Base-by-base conservation (phyloP, 2,329 filamentous ascomycete genomes). In the Pseudopithomyces chartarum region DNA sequence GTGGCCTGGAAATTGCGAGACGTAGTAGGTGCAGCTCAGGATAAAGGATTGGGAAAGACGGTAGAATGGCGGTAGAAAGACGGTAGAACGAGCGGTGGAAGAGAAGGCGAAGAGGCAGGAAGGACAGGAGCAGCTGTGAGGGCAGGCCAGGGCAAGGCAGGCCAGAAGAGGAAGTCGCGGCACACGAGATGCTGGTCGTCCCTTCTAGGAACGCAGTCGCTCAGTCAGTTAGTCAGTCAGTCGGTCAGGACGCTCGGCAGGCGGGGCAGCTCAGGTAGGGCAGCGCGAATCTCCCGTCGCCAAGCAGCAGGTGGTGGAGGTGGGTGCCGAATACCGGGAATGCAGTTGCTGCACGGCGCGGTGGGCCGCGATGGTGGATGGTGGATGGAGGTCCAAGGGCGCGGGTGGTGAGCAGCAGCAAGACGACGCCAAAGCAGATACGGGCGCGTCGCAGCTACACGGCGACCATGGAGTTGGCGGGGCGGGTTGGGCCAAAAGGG, bases 401-500 rank as follows among this genome's bases (percentile, higher is more conserved):
- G 57, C 52, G 61, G 5, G 60, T 62, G 65, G n/a, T n/a, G 65
- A 71, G 66, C 63, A 64, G 58, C 47, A 50, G 34, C 47, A 50
- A 32, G 60, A 63, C 64, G 58, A 66, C 62, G 58, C 61, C 63
- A 57, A 67, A 68, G 54, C 57, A 66, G 64, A 60, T 65, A 69
- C 64, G 57, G 60, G 64, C 58, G 55, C 54, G 65, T 58, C 57
- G 61, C 61, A 50, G 46, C 55, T 56, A 61, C 56, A 46, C 52
- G 46, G 56, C 38, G 55, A 66, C 61, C 71, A 72, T 66, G 54
- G 58, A 71, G 60, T 57, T 57, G 60, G 38, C 52, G 55, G 57
- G 33, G 59, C 44, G 52, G 47, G 59, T 43, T 60, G 59, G 62
- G 67, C 67, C 60, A 63, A 66, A 52, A 46, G 61, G 47, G 68